Evolutionary conservation across 1,284 basidiomycete genomes (phyloP).

Genomic region (Cutaneotrichosporon cyanovorans): DNA sequence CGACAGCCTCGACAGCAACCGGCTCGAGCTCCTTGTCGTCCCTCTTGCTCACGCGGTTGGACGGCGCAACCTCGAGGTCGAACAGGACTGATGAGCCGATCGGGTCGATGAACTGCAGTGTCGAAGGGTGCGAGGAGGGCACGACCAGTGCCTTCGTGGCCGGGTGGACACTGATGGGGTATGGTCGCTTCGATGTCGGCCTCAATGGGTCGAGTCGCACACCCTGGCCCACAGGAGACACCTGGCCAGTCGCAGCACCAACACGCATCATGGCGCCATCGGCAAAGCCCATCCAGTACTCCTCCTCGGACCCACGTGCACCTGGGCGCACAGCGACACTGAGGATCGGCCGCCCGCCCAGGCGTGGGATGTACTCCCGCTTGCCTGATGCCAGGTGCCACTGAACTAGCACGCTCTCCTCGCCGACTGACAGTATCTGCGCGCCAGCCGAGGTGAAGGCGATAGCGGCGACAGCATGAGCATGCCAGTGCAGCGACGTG

Average conservation of each 20-base stretch:
- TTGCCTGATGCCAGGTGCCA: constrained; percentile 86
- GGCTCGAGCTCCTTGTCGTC: constrained; percentile 74
- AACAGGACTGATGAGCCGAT: constrained; percentile 62
- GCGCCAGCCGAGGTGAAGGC: constrained; percentile 85
- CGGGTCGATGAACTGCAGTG: constrained; percentile 83
- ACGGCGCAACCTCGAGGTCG: constrained; percentile 88
- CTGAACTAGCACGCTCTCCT: constrained; percentile 89
- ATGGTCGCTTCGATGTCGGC: constrained; percentile 22
- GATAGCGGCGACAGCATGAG: constrained; percentile 84
- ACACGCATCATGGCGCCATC: constrained; percentile 81
- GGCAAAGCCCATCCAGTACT: constrained; percentile 72
- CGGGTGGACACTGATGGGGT: constrained; percentile 59
- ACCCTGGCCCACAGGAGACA: constrained; percentile 57
- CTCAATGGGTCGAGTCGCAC: constrained; percentile 38
- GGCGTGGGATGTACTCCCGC: constrained; percentile 83
- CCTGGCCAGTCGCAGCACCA: constrained; percentile 63
- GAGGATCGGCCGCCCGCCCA: constrained; percentile 71
- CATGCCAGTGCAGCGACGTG: constrained; percentile 90
- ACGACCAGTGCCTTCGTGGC: constrained; percentile 70
- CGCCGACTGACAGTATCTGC: constrained; percentile 88
- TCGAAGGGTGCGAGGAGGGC: constrained; percentile 88
- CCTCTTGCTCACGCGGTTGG: constrained; percentile 78
- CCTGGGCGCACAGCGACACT: constrained; percentile 58
- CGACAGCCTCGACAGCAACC: constrained; percentile 64
- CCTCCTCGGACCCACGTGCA: constrained; percentile 58